A percentile compares a stretch with the other conserved stretches of the same genome.
Evolutionary conservation across 306 rosid species (phyloP).

Genomic region (Hylodesmum podocarpum): DNA sequence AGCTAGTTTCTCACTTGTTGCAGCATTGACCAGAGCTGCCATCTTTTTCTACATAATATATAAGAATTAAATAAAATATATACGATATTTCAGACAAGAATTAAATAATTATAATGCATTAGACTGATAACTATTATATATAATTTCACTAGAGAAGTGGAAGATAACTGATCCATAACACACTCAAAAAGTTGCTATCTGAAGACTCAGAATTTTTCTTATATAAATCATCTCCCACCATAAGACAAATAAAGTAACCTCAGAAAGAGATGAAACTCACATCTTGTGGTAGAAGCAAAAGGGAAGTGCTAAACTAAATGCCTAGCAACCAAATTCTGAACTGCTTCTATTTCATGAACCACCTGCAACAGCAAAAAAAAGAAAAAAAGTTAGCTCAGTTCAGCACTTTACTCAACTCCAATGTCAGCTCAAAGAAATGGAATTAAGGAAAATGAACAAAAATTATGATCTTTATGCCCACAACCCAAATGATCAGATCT

Average conservation of each 20-base stretch:
- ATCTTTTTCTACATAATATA: constrained; percentile 41
- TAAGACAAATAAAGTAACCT: constrained; percentile 25
- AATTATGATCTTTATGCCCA: not conserved
- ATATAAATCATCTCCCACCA: constrained; percentile 13
- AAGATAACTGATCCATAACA: constrained; percentile 6
- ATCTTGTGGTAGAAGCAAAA: not conserved
- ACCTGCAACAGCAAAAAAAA: constrained; percentile 43
- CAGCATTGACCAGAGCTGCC: constrained; percentile 85
- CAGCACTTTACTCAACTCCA: constrained; percentile 29
- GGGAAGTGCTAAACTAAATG: constrained; percentile 14
- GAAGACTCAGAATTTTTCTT: not conserved
- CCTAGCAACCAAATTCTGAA: constrained; percentile 17
- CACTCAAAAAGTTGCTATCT: not conserved
- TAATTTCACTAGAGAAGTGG: not conserved
- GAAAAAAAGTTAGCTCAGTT: no score
- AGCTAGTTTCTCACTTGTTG: constrained; percentile 74
- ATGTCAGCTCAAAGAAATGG: constrained; percentile 2
- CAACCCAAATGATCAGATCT: constrained; percentile 38
- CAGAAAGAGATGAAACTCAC: constrained; percentile 21
- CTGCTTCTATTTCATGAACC: constrained; percentile 3
- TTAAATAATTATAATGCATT: no score
- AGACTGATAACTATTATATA: not conserved
- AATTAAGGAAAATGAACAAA: not conserved
- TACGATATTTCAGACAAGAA: constrained; percentile 6
- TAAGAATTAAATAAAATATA: constrained; percentile 12